A percentile compares a stretch with the other conserved stretches of the same genome.
Evolutionary conservation across 129 eudicot genomes (phyloP).

Genomic region (Pseudognaphalium luteoalbum): DNA sequence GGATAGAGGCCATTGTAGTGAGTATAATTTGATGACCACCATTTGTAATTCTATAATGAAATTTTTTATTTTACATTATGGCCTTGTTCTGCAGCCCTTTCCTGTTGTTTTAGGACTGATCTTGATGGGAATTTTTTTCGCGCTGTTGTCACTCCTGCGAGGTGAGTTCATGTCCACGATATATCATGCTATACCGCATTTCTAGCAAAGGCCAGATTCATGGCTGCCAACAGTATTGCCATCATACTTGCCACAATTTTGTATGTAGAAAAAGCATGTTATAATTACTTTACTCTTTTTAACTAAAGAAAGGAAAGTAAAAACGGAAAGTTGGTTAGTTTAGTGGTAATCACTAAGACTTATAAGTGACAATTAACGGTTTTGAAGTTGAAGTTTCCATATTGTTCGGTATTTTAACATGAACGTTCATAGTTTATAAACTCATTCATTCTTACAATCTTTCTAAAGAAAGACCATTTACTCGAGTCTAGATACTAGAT

Average conservation of each 20-base stretch:
- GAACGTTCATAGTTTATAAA: background rate
- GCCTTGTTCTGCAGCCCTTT: conserved; percentile 53
- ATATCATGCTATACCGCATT: background rate
- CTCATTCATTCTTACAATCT: background rate
- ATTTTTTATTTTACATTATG: background rate
- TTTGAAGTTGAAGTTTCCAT: background rate
- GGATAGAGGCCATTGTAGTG: conserved; percentile 73
- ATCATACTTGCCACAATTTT: background rate
- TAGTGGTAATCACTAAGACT: background rate
- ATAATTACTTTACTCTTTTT: background rate
- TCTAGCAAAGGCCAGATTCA: background rate
- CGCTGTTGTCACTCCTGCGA: conserved; percentile 61
- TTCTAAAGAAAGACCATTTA: background rate
- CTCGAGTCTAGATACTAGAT: background rate
- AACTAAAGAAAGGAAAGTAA: background rate
- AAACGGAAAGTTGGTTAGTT: background rate
- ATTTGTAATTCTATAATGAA: background rate
- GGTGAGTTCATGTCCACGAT: conserved; percentile 39
- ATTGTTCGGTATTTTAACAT: background rate
- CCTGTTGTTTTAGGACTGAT: conserved; percentile 56
- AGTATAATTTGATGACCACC: conserved; percentile 35
- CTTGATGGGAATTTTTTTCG: conserved; percentile 54
- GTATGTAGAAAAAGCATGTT: background rate
- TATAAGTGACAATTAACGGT: background rate
- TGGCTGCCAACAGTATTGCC: background rate